Evolutionary conservation across 805 yeast genomes (phyloP), one percentile per base, ranked within the genome.

Genomic region (Ogataea kodamae): DNA sequence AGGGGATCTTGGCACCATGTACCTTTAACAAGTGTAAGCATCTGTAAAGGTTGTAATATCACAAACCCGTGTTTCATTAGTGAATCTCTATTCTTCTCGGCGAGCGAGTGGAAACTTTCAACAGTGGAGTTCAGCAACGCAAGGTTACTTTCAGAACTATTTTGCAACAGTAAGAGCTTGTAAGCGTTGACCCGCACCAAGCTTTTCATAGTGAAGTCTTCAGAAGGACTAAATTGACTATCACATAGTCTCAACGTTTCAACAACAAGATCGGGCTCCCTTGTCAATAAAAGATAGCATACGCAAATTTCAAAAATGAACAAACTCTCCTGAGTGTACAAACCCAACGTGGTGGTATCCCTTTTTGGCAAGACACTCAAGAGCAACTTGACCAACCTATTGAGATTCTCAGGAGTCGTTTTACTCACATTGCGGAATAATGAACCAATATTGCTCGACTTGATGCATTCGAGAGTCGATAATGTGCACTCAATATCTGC

Each of bases 401-500:
- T 55, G 42, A 71, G 55, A 42, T 68, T 67, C 2, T 51, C 58
- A 3, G 38, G 47, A 39, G 31, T 60, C 50, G 53, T 55, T 30
- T 53, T 59, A 29, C 73, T 63, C 7, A 78, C 66, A 13, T 67
- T 67, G 29, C 69, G 71, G 40, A 87, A 70, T 1, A 87, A 62
- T 1, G 67, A 64, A 4, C 70, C 57, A 5, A 88, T 62, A 30
- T 74, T 72, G 42, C 92, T 77, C 1, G 90, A 76, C 33, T 74
- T 74, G 32, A 90, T 69, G 54, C 97, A 90, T 46, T 89, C 95
- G 25, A 81, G 62, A 0, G 96, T 83, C 5, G 87, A 79, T 9
- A 82, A 57, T 0, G 97, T 85, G 5, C 85, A 74, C 43, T 88
- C 95, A 30, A 92, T 81, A 48, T 90, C 97, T 51, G 86, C 95